These are phyloP conservation scores for Usnea hakonensis DNA, from an alignment of 495 filamentous ascomycete genomes.

Conservation along the genomic window DNA sequence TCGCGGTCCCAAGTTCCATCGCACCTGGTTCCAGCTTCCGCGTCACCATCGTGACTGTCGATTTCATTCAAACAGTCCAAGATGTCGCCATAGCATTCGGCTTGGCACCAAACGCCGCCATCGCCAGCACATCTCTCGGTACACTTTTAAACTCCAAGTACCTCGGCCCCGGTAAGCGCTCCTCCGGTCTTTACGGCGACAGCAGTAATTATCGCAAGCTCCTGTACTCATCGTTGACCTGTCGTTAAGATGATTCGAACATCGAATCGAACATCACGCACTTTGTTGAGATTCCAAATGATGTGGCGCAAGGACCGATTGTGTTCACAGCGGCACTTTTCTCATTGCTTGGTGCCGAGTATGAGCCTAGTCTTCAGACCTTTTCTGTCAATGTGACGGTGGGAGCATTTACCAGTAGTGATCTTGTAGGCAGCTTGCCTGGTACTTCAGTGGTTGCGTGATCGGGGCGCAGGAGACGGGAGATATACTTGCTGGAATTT, in stretches of 20 bases:
- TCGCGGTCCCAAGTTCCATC: background rate
- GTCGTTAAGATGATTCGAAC: background rate
- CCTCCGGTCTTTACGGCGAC: background rate
- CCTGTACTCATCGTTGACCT: background rate
- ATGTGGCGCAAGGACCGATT: background rate
- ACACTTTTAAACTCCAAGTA: background rate
- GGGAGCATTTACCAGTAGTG: background rate
- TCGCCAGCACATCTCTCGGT: background rate
- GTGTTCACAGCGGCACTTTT: background rate
- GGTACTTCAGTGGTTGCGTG: background rate
- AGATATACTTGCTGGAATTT: background rate
- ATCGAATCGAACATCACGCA: background rate
- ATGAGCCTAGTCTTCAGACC: background rate
- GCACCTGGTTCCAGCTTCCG: background rate
- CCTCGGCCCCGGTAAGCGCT: background rate
- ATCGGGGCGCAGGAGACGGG: background rate
- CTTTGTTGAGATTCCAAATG: background rate
- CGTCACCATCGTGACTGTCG: background rate
- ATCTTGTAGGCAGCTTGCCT: background rate
- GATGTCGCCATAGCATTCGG: background rate
- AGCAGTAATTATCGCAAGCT: background rate
- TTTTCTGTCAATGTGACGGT: constrained; percentile 1
- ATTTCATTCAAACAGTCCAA: constrained; percentile 2
- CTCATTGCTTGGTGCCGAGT: background rate
- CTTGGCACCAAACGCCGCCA: background rate